Conservation (phyloP, 83 land plant genomes). For the Picea mariana region DNA sequence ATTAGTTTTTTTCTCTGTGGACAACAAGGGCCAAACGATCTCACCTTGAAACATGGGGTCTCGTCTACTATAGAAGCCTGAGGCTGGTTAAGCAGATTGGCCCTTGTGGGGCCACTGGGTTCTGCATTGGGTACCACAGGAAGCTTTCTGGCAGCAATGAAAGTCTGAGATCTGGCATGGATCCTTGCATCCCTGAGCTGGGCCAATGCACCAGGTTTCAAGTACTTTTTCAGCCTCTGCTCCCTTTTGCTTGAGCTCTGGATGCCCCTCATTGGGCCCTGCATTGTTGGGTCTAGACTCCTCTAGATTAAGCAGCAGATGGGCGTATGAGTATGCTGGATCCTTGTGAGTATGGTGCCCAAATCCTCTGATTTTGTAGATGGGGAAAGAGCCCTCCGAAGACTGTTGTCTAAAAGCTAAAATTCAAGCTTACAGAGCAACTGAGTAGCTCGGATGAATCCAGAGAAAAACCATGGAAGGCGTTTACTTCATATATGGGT, state of each 20-base stretch:
- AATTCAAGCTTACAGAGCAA: too few species aligned
- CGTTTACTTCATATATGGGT: too few species aligned
- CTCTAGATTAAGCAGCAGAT: too few species aligned
- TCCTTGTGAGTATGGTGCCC: too few species aligned
- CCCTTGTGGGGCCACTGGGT: constrained; percentile 4
- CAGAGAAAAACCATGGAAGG: too few species aligned
- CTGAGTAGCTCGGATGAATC: too few species aligned
- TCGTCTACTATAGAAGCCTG: constrained; percentile 12
- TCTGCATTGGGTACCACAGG: not conserved
- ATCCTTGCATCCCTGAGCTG: constrained; percentile 34
- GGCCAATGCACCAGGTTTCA: constrained; percentile 44
- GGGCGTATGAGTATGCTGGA: too few species aligned
- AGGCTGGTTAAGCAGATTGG: not conserved
- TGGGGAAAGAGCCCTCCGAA: too few species aligned
- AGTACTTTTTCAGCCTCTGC: constrained; percentile 24
- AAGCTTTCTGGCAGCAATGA: constrained; percentile 2
- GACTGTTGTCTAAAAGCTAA: too few species aligned
- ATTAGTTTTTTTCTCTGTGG: constrained; percentile 51
- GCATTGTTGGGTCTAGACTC: not conserved
- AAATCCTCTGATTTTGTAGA: too few species aligned
- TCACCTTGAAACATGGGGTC: constrained; percentile 20
- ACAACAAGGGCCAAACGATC: constrained; percentile 32
- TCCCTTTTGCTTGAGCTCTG: constrained; percentile 20
- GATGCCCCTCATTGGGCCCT: not conserved
- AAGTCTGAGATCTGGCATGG: constrained; percentile 17